Conservation (phyloP, 805 yeast species). For the Ogataea haglerorum region DNA sequence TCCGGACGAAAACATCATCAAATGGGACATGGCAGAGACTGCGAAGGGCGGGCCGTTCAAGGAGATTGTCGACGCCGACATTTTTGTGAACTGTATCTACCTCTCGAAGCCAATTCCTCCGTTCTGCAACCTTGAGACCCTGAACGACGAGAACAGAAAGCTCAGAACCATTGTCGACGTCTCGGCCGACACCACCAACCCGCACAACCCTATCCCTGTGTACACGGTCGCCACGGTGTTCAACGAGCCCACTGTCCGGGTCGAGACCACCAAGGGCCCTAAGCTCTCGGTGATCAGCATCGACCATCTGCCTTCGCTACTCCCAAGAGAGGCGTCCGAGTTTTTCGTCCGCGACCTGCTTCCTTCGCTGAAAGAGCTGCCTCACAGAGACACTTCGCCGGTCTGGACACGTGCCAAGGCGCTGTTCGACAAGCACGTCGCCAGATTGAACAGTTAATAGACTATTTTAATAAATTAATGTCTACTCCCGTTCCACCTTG, state of each 20-base stretch:
- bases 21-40: constrained; percentile 98
- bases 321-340: constrained; percentile 98
- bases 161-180: constrained; percentile 94
- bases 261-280: constrained; percentile 76
- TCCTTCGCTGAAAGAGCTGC: constrained; percentile 84
- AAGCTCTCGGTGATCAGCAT: constrained; percentile 88
- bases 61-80: constrained; percentile 84
- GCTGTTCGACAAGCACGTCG: constrained; percentile 80
- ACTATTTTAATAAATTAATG: not conserved
- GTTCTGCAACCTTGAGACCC: constrained; percentile 65
- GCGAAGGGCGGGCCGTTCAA: constrained; percentile 95
- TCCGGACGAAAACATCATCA: constrained; percentile 75
- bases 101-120: constrained; percentile 92
- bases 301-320: constrained; percentile 91
- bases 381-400: constrained; percentile 75
- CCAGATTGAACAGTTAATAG: constrained; percentile 43
- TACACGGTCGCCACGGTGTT: constrained; percentile 88
- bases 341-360: constrained; percentile 80
- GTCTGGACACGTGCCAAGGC: constrained; percentile 91
- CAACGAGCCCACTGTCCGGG: constrained; percentile 84
- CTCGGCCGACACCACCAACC: constrained; percentile 97
- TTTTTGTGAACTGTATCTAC: constrained; percentile 95
- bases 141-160: constrained; percentile 67
- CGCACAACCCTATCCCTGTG: constrained; percentile 96
- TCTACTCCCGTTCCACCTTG: constrained; percentile 50